These are phyloP conservation scores for Penicillium pancosmium DNA, from an alignment of 495 filamentous ascomycete genomes.

Conservation along the genomic window DNA sequence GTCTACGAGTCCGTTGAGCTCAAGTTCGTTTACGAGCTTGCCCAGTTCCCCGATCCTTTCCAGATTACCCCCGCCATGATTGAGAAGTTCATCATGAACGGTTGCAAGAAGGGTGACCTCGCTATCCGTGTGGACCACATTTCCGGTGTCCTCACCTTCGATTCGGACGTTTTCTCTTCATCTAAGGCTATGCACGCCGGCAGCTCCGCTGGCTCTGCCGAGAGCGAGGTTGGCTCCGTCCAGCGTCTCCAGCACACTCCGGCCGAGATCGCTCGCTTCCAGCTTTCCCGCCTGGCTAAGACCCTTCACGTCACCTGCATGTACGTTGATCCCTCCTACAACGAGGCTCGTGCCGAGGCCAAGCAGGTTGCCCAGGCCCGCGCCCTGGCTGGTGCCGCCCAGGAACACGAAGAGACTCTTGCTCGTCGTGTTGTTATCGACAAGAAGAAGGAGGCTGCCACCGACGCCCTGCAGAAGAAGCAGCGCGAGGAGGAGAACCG, in stretches of 20 bases:
- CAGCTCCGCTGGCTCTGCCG: conserved; percentile 83
- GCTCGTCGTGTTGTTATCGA: conserved; percentile 89
- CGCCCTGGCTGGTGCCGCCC: conserved; percentile 81
- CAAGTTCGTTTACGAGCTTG: conserved; percentile 88
- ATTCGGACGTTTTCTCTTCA: conserved; percentile 97
- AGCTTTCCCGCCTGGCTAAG: conserved; percentile 88
- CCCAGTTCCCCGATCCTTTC: conserved; percentile 96
- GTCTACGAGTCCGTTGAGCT: conserved; percentile 98
- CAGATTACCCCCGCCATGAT: conserved; percentile 89
- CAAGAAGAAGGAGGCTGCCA: conserved; percentile 93
- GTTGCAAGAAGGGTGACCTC: conserved; percentile 98
- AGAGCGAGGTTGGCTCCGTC: conserved; percentile 80
- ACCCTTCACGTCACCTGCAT: conserved; percentile 89
- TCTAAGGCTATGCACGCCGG: conserved; percentile 90
- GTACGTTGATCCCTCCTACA: conserved; percentile 90
- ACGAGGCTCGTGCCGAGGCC: conserved; percentile 72
- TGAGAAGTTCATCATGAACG: conserved; percentile 99
- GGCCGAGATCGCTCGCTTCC: conserved; percentile 94
- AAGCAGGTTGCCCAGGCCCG: conserved; percentile 79
- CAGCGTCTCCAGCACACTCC: conserved; percentile 97
- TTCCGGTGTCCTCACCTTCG: conserved; percentile 91
- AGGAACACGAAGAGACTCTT: conserved; percentile 88
- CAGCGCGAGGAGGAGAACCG: conserved; percentile 90
- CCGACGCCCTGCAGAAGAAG: conserved; percentile 77
- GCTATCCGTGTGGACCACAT: conserved; percentile 96